Conservation (phyloP, 2,329 filamentous ascomycete genomes). For the Coleophoma crateriformis region DNA sequence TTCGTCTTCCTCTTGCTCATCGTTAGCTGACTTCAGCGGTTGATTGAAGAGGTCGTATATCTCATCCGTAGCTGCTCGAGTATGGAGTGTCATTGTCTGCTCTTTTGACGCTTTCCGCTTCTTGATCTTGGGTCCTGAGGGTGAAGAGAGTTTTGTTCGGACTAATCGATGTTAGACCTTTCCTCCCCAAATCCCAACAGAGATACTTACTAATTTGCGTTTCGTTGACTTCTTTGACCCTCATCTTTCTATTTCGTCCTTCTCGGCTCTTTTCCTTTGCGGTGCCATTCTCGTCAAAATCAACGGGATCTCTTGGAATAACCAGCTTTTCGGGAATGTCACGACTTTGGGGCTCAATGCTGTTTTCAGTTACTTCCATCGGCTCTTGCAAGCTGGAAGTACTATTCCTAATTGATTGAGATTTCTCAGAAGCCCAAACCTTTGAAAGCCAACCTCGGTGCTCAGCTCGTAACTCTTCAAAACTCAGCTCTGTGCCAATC, state of each 20-base stretch:
- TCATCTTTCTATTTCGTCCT: slow-evolving; percentile 61
- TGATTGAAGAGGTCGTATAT: slow-evolving; percentile 98
- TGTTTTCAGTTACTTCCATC: slow-evolving; percentile 8
- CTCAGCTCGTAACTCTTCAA: slow-evolving; percentile 84
- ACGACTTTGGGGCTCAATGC: slow-evolving; percentile 10
- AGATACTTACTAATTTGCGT: slow-evolving; percentile 77
- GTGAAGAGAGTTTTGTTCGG: slow-evolving; percentile 89
- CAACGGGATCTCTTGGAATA: slow-evolving; percentile 28
- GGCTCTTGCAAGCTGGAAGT: slow-evolving; percentile 2
- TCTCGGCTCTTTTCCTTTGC: slow-evolving; percentile 38
- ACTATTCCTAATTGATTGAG: background rate
- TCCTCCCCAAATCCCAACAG: too few species aligned
- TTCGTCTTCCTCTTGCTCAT: slow-evolving; percentile 28
- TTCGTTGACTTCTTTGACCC: slow-evolving; percentile 80
- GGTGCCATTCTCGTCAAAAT: slow-evolving; percentile 56
- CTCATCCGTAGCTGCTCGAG: slow-evolving; percentile 89
- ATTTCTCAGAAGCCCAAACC: slow-evolving; percentile 40
- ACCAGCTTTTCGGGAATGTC: slow-evolving; percentile 28
- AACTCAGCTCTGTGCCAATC: slow-evolving; percentile 71
- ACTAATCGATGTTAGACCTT: slow-evolving; percentile 47
- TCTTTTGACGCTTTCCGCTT: slow-evolving; percentile 61
- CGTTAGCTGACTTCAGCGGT: slow-evolving; percentile 47
- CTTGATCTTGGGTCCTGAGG: slow-evolving; percentile 75
- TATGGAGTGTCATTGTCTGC: slow-evolving; percentile 98
- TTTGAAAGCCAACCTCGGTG: slow-evolving; percentile 64